Conservation (phyloP, 148 eudicot species). For the Persicaria tinctoria region DNA sequence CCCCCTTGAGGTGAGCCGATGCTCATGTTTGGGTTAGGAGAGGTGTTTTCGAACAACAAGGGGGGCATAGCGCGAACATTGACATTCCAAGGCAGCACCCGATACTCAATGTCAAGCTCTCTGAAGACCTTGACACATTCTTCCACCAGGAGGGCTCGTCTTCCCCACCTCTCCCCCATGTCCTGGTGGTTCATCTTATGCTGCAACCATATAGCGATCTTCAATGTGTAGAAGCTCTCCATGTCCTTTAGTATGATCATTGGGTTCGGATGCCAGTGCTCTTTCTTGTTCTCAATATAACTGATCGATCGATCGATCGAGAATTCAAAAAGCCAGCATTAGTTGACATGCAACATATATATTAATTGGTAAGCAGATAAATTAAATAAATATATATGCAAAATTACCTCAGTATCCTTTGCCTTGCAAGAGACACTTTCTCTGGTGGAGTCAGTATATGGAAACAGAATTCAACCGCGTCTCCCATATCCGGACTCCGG, state of each 20-base stretch:
- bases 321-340: too few relatives aligned
- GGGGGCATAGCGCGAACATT: slow-evolving; percentile 20
- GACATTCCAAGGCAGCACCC: slow-evolving; percentile 69
- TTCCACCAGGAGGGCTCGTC: slow-evolving; percentile 57
- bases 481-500: slow-evolving; percentile 79
- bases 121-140: slow-evolving; percentile 72
- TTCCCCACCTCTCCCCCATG: slow-evolving; percentile 37
- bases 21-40: neutral
- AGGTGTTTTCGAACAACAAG: neutral
- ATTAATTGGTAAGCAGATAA: neutral
- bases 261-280: slow-evolving; percentile 61
- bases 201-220: slow-evolving; percentile 50
- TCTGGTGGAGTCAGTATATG: slow-evolving; percentile 61
- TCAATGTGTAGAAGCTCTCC: slow-evolving; percentile 63
- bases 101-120: slow-evolving; percentile 52
- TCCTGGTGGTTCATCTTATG: slow-evolving; percentile 87
- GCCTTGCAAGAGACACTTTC: slow-evolving; percentile 51
- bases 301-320: slow-evolving; percentile 22
- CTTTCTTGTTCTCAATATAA: slow-evolving; percentile 75
- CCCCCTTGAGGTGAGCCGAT: neutral
- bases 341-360: too few relatives aligned
- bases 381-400: neutral
- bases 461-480: slow-evolving; percentile 65
- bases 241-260: slow-evolving; percentile 61
- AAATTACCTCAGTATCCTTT: slow-evolving; percentile 26